Conservation (phyloP, 2,329 filamentous ascomycete genomes). For the Arthrobotrys megalospora region DNA sequence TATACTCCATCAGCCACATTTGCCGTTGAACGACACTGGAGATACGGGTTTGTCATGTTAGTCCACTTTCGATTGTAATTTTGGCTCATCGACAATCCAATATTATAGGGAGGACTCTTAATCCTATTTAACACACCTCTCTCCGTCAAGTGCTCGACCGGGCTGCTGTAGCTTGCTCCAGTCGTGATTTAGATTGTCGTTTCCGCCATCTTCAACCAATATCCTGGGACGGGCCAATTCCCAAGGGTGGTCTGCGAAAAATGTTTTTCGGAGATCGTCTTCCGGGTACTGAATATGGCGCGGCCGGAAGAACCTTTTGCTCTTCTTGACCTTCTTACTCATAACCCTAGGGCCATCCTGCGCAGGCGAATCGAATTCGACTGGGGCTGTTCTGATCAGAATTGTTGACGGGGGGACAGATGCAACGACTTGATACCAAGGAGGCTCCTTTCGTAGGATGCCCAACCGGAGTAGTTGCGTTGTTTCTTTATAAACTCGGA, state of each 20-base stretch:
- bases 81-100: background rate
- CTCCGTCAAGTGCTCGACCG: slow-evolving; percentile 83
- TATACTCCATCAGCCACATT: slow-evolving; percentile 82
- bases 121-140: slow-evolving; percentile 75
- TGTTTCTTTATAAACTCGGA: slow-evolving; percentile 72
- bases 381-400: slow-evolving; percentile 73
- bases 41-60: slow-evolving; percentile 13
- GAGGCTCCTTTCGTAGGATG: slow-evolving; percentile 68
- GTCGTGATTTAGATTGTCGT: slow-evolving; percentile 81
- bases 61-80: background rate
- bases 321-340: slow-evolving; percentile 69
- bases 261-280: slow-evolving; percentile 82
- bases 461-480: slow-evolving; percentile 70
- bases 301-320: slow-evolving; percentile 79
- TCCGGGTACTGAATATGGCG: slow-evolving; percentile 84
- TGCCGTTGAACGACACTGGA: slow-evolving; percentile 91
- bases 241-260: slow-evolving; percentile 97
- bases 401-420: slow-evolving; percentile 75
- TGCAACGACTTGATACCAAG: slow-evolving; percentile 74
- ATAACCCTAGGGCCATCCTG: slow-evolving; percentile 66
- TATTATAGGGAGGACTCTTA: background rate
- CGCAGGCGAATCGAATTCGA: slow-evolving; percentile 67
- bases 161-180: slow-evolving; percentile 85
- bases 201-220: slow-evolving; percentile 86
- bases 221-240: slow-evolving; percentile 90